phyloP scores from a whole-genome alignment of 306 rosid species.

The Gleditsia sinensis region DNA sequence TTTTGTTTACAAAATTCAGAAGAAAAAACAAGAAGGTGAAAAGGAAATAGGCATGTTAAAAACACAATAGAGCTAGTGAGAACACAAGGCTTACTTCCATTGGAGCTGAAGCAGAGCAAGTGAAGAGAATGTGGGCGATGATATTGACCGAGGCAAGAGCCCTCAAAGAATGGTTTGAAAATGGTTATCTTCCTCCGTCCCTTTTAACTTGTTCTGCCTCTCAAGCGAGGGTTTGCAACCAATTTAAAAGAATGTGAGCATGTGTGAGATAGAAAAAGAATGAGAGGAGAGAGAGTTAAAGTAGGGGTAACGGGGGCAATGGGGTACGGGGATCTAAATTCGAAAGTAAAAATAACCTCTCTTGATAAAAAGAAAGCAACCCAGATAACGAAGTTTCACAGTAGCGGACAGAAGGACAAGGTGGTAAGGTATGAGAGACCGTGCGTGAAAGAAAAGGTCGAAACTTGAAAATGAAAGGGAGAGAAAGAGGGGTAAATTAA shows the following conservation, averaged over 20 bases:
- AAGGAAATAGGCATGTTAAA: background rate
- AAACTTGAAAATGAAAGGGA: background rate
- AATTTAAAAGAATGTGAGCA: conserved; percentile 35
- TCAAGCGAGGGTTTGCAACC: conserved; percentile 43
- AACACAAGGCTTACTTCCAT: conserved; percentile 43
- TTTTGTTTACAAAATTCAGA: too few relatives aligned
- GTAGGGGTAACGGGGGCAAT: background rate
- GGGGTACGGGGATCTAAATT: conserved; percentile 40
- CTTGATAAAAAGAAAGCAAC: conserved; percentile 42
- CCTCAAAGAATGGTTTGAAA: background rate
- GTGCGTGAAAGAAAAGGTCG: background rate
- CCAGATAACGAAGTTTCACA: conserved; percentile 51
- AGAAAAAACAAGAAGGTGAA: background rate
- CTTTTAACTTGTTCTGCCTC: background rate
- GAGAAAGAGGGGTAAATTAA: too few relatives aligned
- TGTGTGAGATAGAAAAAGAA: conserved; percentile 30
- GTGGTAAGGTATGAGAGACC: conserved; percentile 37
- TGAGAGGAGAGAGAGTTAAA: conserved; percentile 24
- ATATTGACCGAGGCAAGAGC: conserved; percentile 6
- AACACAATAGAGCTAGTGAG: background rate
- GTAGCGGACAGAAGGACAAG: conserved; percentile 59
- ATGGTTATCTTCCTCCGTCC: background rate
- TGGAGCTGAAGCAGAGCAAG: background rate
- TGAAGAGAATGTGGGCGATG: background rate
- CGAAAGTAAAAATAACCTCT: conserved; percentile 28